Evolutionary conservation across 371 early-diverging fungal species (phyloP).

Genomic region (Nosema muscidifuracis): DNA sequence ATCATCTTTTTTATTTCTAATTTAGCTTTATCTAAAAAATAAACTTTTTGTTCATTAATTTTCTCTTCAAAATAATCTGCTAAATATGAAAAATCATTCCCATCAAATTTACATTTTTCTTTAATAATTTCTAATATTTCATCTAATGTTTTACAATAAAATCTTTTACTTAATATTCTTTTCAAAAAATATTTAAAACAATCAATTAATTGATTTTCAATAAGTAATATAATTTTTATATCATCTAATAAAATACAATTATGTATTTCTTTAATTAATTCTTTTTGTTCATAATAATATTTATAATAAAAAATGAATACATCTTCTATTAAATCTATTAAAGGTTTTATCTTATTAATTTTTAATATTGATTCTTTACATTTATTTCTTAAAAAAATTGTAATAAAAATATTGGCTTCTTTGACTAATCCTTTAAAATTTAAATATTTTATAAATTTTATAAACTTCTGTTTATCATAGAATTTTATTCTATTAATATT

Average conservation of each 20-base stretch:
- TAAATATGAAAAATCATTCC: slow-evolving; percentile 40
- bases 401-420: background rate
- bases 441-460: background rate
- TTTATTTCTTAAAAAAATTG: slow-evolving; percentile 32
- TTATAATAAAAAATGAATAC: slow-evolving; percentile 37
- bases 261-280: slow-evolving; percentile 9
- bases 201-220: slow-evolving; percentile 32
- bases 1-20: slow-evolving; percentile 33
- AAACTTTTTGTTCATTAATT: slow-evolving; percentile 14
- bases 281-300: slow-evolving; percentile 30
- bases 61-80: slow-evolving; percentile 21
- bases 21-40: slow-evolving; percentile 39
- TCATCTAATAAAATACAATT: background rate
- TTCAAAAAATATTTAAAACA: slow-evolving; percentile 38
- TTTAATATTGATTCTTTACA: slow-evolving; percentile 22
- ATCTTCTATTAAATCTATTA: slow-evolving; percentile 19
- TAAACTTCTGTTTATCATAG: slow-evolving; percentile 2
- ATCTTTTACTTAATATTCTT: slow-evolving; percentile 44
- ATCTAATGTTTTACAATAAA: slow-evolving; percentile 9
- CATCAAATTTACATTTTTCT: slow-evolving; percentile 27
- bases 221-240: slow-evolving; percentile 8
- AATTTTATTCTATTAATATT: background rate
- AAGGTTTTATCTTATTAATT: slow-evolving; percentile 47
- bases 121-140: slow-evolving; percentile 30
- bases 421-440: background rate